Conservation (phyloP, 2,329 filamentous ascomycete species). For the Parastagonospora nodorum region DNA sequence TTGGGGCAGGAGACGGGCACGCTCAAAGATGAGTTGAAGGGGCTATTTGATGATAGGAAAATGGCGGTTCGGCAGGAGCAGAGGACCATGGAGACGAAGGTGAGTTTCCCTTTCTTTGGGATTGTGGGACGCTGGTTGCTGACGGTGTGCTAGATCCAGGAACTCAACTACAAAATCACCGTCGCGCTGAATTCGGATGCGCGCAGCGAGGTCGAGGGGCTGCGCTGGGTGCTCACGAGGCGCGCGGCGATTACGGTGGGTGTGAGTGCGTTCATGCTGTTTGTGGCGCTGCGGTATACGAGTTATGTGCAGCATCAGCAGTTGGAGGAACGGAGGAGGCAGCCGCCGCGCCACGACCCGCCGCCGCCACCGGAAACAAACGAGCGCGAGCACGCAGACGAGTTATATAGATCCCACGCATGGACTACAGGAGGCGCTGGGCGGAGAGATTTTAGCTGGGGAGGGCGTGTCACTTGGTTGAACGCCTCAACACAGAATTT, state of each 20-base stretch:
- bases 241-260: constrained; percentile 66
- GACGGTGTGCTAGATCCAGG: constrained; percentile 68
- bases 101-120: constrained; percentile 40
- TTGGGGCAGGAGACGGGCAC: constrained; percentile 81
- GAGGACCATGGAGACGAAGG: constrained; percentile 78
- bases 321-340: constrained; percentile 47
- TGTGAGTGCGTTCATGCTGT: constrained; percentile 51
- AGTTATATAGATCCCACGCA: not conserved
- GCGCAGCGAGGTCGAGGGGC: constrained; percentile 86
- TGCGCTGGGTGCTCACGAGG: constrained; percentile 81
- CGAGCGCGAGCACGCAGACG: not conserved
- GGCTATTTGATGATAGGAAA: constrained; percentile 94
- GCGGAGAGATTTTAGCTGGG: constrained; percentile 38
- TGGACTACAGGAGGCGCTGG: constrained; percentile 26
- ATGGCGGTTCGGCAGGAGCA: constrained; percentile 91
- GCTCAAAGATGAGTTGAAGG: constrained; percentile 89
- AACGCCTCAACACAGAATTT: too few relatives aligned
- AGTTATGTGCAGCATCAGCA: constrained; percentile 47
- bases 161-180: constrained; percentile 95
- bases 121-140: not conserved
- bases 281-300: constrained; percentile 48
- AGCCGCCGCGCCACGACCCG: constrained; percentile 15
- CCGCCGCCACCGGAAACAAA: constrained; percentile 20
- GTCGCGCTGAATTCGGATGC: constrained; percentile 87
- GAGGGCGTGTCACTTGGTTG: constrained; percentile 42